phyloP scores from a whole-genome alignment of 2,329 filamentous ascomycete species.

The Claviceps quebecensis region DNA sequence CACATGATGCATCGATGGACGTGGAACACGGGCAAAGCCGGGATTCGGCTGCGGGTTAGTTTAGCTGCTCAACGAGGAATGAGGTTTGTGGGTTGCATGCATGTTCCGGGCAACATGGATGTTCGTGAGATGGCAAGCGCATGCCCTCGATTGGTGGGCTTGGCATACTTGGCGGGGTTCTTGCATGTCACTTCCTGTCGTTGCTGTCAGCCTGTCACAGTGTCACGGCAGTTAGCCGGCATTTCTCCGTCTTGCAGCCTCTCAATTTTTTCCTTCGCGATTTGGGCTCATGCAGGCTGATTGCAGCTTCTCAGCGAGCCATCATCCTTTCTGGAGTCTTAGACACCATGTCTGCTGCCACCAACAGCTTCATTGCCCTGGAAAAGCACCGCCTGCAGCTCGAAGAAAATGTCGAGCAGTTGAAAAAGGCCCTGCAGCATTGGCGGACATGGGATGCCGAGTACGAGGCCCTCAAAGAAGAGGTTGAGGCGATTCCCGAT shows the following conservation, averaged over 20 bases:
- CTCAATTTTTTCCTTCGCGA: background rate
- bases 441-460: slow-evolving; percentile 89
- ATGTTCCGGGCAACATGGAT: no score
- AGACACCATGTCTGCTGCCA: slow-evolving; percentile 23
- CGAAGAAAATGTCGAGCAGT: slow-evolving; percentile 55
- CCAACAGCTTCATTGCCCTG: slow-evolving; percentile 48
- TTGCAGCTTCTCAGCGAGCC: background rate
- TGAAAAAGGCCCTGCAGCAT: slow-evolving; percentile 64
- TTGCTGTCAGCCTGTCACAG: no score
- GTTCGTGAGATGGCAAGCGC: background rate
- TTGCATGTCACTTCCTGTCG: no score
- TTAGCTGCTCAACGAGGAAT: background rate
- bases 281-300: no score
- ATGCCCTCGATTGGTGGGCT: no score
- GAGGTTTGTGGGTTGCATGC: background rate
- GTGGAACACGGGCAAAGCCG: no score
- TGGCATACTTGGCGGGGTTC: no score
- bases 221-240: slow-evolving; percentile 11
- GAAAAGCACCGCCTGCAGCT: slow-evolving; percentile 64
- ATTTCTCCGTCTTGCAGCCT: slow-evolving; percentile 10
- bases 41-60: background rate
- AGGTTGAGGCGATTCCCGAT: slow-evolving; percentile 46
- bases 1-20: slow-evolving; percentile 10
- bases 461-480: slow-evolving; percentile 79
- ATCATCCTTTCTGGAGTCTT: background rate